Evolutionary conservation across 2,329 filamentous ascomycete genomes (phyloP).

Genomic region (Hypoxylon sp.): DNA sequence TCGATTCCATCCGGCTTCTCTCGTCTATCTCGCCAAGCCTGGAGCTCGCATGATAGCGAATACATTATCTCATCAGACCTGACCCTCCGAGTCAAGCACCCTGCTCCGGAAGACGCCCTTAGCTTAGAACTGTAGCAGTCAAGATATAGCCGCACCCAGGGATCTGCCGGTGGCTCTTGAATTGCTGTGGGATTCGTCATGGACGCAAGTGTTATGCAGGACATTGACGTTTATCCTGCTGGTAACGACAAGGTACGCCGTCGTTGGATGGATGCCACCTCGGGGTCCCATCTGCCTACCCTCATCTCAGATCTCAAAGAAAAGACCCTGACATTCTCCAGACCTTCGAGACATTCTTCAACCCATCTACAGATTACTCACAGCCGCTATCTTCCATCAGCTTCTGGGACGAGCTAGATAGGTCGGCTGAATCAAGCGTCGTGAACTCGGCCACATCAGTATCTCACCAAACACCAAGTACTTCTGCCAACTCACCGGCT

Average conservation of each 20-base stretch:
- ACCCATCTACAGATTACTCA: constrained; percentile 45
- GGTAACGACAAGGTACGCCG: constrained; percentile 45
- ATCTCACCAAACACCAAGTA: constrained; percentile 41
- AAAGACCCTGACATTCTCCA: constrained; percentile 34
- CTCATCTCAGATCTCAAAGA: constrained; percentile 20
- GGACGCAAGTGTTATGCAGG: constrained; percentile 48
- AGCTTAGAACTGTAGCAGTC: constrained; percentile 27
- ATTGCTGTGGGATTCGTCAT: constrained; percentile 45
- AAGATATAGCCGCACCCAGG: constrained; percentile 33
- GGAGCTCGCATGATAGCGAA: constrained; percentile 25
- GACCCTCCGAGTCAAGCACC: constrained; percentile 19
- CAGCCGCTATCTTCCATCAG: constrained; percentile 45
- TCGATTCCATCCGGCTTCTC: constrained; percentile 13
- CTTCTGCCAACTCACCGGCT: constrained; percentile 41
- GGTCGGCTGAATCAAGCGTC: constrained; percentile 42
- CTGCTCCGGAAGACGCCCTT: constrained; percentile 15
- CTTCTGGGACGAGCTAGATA: constrained; percentile 48
- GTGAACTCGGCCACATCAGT: constrained; percentile 42
- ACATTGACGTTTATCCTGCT: constrained; percentile 47
- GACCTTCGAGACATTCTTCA: constrained; percentile 45
- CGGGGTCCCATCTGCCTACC: constrained; percentile 1
- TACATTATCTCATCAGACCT: constrained; percentile 22
- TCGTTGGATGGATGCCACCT: constrained; percentile 14
- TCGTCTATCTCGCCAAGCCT: constrained; percentile 29
- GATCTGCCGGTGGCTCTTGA: constrained; percentile 36